Evolutionary conservation across 257 asterid species (phyloP).

Genomic region (Voacanga thouarsii): DNA sequence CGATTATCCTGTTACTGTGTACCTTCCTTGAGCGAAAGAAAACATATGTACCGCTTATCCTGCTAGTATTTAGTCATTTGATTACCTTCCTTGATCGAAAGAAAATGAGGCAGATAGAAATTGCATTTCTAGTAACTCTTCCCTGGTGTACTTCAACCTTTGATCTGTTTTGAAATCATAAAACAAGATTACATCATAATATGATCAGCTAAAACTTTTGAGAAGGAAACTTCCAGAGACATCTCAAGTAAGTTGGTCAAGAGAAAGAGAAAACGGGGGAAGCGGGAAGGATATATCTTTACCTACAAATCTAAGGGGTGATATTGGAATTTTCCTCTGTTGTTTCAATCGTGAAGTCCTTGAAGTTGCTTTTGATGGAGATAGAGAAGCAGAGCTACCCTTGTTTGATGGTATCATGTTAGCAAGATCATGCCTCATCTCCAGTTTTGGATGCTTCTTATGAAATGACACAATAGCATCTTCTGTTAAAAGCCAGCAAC

Average conservation of each 20-base stretch:
- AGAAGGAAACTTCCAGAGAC: neutral
- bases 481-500: conserved; percentile 84
- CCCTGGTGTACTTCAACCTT: conserved; percentile 74
- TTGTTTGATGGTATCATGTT: conserved; percentile 25
- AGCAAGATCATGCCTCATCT: conserved; percentile 59
- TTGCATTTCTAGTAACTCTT: conserved; percentile 59
- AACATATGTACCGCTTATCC: neutral
- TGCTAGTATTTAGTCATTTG: conserved; percentile 16
- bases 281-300: conserved; percentile 14
- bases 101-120: conserved; percentile 27
- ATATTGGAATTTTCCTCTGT: conserved; percentile 30
- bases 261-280: neutral
- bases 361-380: conserved; percentile 33
- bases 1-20: too few species aligned
- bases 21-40: too few species aligned
- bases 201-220: neutral
- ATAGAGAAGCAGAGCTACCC: conserved; percentile 20
- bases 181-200: conserved; percentile 11
- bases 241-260: neutral
- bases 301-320: conserved; percentile 48
- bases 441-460: conserved; percentile 53
- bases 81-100: conserved; percentile 26
- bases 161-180: conserved; percentile 58
- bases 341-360: conserved; percentile 26
- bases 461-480: conserved; percentile 46